Evolutionary conservation across 495 filamentous ascomycete genomes (phyloP).

Genomic region (Aspergillus baeticus): DNA sequence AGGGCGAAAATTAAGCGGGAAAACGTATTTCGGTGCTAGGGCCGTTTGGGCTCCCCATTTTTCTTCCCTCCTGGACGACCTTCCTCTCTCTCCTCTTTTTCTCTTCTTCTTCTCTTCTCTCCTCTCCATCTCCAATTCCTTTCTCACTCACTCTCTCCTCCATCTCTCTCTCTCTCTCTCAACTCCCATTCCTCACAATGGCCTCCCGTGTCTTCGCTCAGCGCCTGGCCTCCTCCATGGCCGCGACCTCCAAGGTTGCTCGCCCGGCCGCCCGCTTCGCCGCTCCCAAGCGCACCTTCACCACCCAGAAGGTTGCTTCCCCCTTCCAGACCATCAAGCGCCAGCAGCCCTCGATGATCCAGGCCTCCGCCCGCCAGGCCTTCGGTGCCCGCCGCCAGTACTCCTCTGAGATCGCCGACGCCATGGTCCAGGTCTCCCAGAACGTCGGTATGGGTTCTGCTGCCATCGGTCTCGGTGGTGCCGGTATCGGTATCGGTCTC

Average conservation of each 20-base stretch:
- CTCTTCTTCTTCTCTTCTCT: conserved; percentile 22
- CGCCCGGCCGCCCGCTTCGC: conserved; percentile 63
- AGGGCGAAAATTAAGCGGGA: conserved; percentile 47
- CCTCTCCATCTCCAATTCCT: neutral
- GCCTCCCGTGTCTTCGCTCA: conserved; percentile 70
- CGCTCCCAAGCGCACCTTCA: conserved; percentile 68
- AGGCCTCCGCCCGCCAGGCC: conserved; percentile 62
- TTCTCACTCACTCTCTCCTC: conserved; percentile 6
- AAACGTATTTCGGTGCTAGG: conserved; percentile 43
- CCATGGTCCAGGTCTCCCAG: conserved; percentile 85
- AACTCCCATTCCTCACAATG: conserved; percentile 59
- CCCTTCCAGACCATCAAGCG: conserved; percentile 63
- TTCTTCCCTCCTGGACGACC: conserved; percentile 36
- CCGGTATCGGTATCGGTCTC: conserved; percentile 89
- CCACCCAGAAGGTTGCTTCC: conserved; percentile 41
- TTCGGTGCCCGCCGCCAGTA: conserved; percentile 67
- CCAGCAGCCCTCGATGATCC: conserved; percentile 59
- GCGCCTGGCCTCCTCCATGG: conserved; percentile 73
- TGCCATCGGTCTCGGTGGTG: conserved; percentile 86
- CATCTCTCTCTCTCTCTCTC: conserved; percentile 26
- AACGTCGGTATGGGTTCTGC: conserved; percentile 84
- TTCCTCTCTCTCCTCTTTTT: conserved; percentile 23
- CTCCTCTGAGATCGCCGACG: conserved; percentile 78
- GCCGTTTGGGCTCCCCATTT: conserved; percentile 43
- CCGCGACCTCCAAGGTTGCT: conserved; percentile 65